phyloP scores from a whole-genome alignment of 371 early-diverging fungal species.

The Globomyces sp. region DNA sequence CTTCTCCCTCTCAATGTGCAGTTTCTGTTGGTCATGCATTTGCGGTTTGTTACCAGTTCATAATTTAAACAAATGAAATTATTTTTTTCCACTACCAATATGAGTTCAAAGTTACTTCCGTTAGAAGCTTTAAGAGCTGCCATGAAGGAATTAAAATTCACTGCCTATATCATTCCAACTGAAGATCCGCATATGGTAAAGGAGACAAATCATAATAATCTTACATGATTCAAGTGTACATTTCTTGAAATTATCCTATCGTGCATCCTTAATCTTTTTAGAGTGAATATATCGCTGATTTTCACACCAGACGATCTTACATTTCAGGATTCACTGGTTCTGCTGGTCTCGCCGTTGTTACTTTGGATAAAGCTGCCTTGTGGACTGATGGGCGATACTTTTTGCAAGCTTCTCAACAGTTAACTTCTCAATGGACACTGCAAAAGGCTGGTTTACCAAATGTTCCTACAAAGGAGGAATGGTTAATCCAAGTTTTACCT shows the following conservation, averaged over 20 bases:
- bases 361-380: constrained; percentile 67
- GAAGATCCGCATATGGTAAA: constrained; percentile 94
- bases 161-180: constrained; percentile 89
- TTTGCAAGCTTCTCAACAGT: constrained; percentile 92
- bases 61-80: constrained; percentile 12
- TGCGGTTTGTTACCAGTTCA: neutral
- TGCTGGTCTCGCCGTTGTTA: constrained; percentile 84
- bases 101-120: no score
- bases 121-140: constrained; percentile 60
- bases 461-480: constrained; percentile 87
- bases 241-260: constrained; percentile 1
- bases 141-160: constrained; percentile 66
- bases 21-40: no score
- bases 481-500: constrained; percentile 67
- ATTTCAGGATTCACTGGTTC: constrained; percentile 98
- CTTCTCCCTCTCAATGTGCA: no score
- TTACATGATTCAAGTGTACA: constrained; percentile 5
- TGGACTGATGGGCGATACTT: constrained; percentile 99
- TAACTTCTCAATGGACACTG: constrained; percentile 87
- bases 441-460: constrained; percentile 89
- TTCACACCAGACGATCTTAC: constrained; percentile 90
- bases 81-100: no score
- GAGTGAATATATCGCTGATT: constrained; percentile 96
- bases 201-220: constrained; percentile 10
- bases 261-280: constrained; percentile 25